A percentile compares a stretch with the other conserved stretches of the same genome.
Conservation (phyloP, 2,329 filamentous ascomycete genomes). For the Arthrobotrys sphaeroides region DNA sequence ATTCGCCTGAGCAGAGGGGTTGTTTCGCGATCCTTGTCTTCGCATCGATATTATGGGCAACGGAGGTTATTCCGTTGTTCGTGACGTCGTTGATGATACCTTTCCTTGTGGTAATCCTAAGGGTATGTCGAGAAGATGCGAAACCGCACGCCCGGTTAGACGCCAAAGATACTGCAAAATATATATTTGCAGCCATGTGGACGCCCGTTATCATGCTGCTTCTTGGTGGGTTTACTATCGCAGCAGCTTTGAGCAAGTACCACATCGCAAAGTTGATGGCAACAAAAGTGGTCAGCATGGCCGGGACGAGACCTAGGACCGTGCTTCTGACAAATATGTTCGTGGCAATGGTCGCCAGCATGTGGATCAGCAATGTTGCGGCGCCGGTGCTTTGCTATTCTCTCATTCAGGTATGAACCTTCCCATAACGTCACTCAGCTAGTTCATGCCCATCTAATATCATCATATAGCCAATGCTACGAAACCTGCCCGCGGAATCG, state of each 20-base stretch:
- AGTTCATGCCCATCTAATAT: neutral
- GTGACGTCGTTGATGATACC: slow-evolving; percentile 94
- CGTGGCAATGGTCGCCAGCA: slow-evolving; percentile 94
- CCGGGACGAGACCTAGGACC: slow-evolving; percentile 85
- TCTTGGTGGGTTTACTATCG: slow-evolving; percentile 93
- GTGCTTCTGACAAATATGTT: slow-evolving; percentile 99
- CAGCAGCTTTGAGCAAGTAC: slow-evolving; percentile 93
- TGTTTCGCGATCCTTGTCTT: slow-evolving; percentile 93
- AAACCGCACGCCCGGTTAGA: slow-evolving; percentile 75
- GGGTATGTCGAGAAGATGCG: slow-evolving; percentile 79
- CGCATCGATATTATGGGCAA: slow-evolving; percentile 94
- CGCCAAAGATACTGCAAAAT: slow-evolving; percentile 81
- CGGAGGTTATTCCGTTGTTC: slow-evolving; percentile 95
- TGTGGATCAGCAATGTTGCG: slow-evolving; percentile 99
- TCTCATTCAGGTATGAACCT: slow-evolving; percentile 80
- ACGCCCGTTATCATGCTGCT: slow-evolving; percentile 98
- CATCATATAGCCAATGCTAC: slow-evolving; percentile 78
- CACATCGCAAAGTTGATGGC: slow-evolving; percentile 98
- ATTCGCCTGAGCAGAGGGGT: slow-evolving; percentile 89
- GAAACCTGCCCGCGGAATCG: slow-evolving; percentile 88
- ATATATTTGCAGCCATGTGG: slow-evolving; percentile 97
- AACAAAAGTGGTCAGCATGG: slow-evolving; percentile 94
- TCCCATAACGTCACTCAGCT: neutral
- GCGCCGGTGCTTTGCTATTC: slow-evolving; percentile 97
- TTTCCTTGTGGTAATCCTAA: slow-evolving; percentile 86